Base-by-base conservation (phyloP, 768 basidiomycete species). In the Leccinum barrowsii region DNA sequence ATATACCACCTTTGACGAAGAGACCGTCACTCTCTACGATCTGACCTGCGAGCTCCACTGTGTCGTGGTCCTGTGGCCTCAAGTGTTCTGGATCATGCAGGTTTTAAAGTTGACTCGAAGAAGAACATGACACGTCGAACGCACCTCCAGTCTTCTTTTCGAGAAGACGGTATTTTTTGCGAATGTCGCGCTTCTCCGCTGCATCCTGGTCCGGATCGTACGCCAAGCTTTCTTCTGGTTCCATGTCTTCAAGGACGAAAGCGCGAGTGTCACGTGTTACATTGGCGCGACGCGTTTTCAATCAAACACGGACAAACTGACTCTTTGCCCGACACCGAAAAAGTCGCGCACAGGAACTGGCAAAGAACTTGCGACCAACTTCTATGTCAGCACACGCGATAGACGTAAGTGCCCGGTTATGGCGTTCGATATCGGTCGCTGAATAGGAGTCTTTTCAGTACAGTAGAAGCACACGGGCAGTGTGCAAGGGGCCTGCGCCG, bases 191-290 rank as follows among this genome's bases (percentile, higher is more conserved):
- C 71, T 89, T 87, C 69, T 90, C 87, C 60, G 89, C 86, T 5
- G 86, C 84, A 75, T 93, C 82, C 69, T 94, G 92, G 70, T 94
- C 89, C 10, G 91, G 91, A 67, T 94, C 89, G 67, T 90, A 94
- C 12, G 79, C 75, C 17, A 81, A 72, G 52, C 75, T 77, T 67
- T 54, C 32, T 17, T 67, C 58, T 47, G 51, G 58, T 6, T 60
- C 55, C 73, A 72, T 74, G 35, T 46, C 48, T 34, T 44, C 21
- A 40, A 21, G 8, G 24, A 34, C 4, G n/a, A 24, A 40, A 15
- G 24, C n/a, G 52, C 44, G 28, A 17, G 22, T 4, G 26, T 65
- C 70, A 63, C 59, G 57, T 68, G 66, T 48, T 52, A 15, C 30
- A 63, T 56, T 58, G 44, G 60, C 63, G 59, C 64, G 66, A 49